These are phyloP conservation scores for Lactarius sanguifluus DNA, from an alignment of 768 basidiomycete species.

Conservation along the genomic window DNA sequence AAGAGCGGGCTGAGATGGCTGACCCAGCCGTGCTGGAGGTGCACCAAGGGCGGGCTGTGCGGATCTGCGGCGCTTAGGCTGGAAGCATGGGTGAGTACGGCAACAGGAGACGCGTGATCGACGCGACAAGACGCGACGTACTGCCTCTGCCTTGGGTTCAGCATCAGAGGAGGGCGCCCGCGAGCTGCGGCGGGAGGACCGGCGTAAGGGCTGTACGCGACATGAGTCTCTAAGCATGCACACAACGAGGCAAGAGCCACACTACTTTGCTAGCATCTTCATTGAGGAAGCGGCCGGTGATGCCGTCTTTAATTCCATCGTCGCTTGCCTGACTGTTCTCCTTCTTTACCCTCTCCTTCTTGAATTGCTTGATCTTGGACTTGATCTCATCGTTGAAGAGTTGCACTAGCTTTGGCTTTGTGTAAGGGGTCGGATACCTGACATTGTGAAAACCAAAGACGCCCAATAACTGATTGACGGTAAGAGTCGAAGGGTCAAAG, in stretches of 20 bases:
- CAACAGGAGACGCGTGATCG: slow-evolving; percentile 26
- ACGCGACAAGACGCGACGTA: slow-evolving; percentile 38
- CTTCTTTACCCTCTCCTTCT: slow-evolving; percentile 61
- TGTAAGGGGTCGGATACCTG: slow-evolving; percentile 69
- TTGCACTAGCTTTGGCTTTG: slow-evolving; percentile 73
- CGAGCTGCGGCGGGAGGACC: slow-evolving; percentile 67
- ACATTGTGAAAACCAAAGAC: slow-evolving; percentile 76
- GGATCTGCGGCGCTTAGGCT: slow-evolving; percentile 81
- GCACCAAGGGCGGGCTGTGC: slow-evolving; percentile 69
- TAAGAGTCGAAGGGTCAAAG: slow-evolving; percentile 72
- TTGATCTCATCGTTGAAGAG: slow-evolving; percentile 79
- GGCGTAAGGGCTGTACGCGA: slow-evolving; percentile 38
- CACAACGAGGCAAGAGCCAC: slow-evolving; percentile 22
- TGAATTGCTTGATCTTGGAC: slow-evolving; percentile 53
- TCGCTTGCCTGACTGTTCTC: slow-evolving; percentile 75
- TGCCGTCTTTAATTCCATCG: slow-evolving; percentile 78
- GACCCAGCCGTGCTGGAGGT: slow-evolving; percentile 38
- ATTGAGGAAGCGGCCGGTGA: slow-evolving; percentile 70
- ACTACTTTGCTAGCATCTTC: slow-evolving; percentile 47
- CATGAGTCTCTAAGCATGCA: slow-evolving; percentile 30
- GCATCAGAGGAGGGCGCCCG: slow-evolving; percentile 49
- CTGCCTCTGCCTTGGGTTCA: slow-evolving; percentile 53
- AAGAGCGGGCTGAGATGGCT: slow-evolving; percentile 46
- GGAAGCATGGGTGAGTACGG: slow-evolving; percentile 25
- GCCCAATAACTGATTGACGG: slow-evolving; percentile 79